Evolutionary conservation across 78 protist species (phyloP).

Genomic region (Isochrysis galbana): DNA sequence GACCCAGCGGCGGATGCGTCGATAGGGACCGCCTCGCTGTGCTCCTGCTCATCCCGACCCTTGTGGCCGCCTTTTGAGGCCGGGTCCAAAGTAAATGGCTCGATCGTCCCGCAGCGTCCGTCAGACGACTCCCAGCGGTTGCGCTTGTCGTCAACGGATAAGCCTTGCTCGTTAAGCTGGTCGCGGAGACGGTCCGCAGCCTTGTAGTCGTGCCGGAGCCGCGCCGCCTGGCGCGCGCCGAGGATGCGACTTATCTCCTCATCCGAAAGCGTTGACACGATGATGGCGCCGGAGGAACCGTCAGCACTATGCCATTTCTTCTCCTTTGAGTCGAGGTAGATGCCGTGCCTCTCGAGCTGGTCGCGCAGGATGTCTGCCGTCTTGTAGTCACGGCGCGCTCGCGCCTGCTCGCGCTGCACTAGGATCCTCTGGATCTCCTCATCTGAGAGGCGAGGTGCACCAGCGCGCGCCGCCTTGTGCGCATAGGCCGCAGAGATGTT

Average conservation of each 20-base stretch:
- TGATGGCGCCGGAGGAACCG: not conserved
- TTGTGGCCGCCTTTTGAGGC: not conserved
- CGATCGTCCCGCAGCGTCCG: conserved; percentile 1
- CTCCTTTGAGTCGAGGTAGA: not conserved
- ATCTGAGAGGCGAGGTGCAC: not conserved
- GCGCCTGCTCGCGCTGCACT: conserved; percentile 20
- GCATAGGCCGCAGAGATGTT: conserved; percentile 20
- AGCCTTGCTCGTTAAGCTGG: conserved; percentile 12
- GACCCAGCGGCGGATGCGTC: not conserved
- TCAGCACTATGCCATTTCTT: not conserved
- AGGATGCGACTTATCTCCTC: not conserved
- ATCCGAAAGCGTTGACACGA: not conserved
- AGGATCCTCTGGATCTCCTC: not conserved
- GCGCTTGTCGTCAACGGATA: not conserved
- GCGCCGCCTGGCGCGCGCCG: not conserved
- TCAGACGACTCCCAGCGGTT: conserved; percentile 15
- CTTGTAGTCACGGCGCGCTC: conserved; percentile 21
- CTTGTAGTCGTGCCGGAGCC: conserved; percentile 15
- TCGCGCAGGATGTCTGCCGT: conserved; percentile 17
- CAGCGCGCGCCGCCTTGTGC: conserved; percentile 26
- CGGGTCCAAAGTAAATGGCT: not conserved
- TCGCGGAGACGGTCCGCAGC: not conserved
- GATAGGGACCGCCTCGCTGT: not conserved
- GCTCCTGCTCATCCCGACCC: not conserved
- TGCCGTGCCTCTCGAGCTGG: conserved; percentile 13